Evolutionary conservation across 2,329 filamentous ascomycete genomes (phyloP), one percentile per base, ranked within the genome.

Genomic region (Fusarium sp.): DNA sequence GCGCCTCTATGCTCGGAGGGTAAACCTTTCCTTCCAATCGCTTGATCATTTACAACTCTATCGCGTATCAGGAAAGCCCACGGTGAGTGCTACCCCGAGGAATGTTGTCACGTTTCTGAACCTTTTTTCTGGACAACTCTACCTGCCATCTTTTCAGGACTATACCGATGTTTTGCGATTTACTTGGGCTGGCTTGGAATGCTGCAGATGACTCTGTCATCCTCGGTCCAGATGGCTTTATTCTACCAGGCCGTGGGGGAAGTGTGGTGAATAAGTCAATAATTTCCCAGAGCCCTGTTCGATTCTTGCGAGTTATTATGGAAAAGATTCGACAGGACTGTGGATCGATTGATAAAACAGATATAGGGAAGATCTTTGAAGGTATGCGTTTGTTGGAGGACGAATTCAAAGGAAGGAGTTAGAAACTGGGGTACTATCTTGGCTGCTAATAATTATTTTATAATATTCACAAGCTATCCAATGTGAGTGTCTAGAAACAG

Each of bases 51-150:
- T 77, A 7, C 38, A 55, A 0, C 58, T 77, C 0, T 76, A 73
- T 50, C 52, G 43, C 0, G n/a, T 76, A 1, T 66, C 73, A 1
- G 28, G 42, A 12, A 39, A 37, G 3, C 3, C 23, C 3, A 10
- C 3, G 4, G 4, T 12, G 0, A 33, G 53, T 3, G 16, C 15
- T 0, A 16, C 46, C 63, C 77, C 6, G 67, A 78, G 8, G 39
- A 55, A 38, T 74, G 78, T 86, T 0, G 75, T 79, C 0, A 77
- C 81, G 1, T 81, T 87, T 58, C 81, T 93, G 0, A 90, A 91
- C 42, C 77, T 93, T 0, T 93, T 93, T 56, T 82, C 91, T 0
- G 91, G 91, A 0, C 89, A 91, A 57, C 80, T 93, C 0, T 93
- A 93, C 68, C 80, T 93, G 11, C 76, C 74, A 0, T 83, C 81